Percentiles rank a stretch among this genome's conserved stretches.
These are phyloP conservation scores for Vaccinium myrtillus DNA, from an alignment of 148 eudicot genomes.

Conservation along the genomic window DNA sequence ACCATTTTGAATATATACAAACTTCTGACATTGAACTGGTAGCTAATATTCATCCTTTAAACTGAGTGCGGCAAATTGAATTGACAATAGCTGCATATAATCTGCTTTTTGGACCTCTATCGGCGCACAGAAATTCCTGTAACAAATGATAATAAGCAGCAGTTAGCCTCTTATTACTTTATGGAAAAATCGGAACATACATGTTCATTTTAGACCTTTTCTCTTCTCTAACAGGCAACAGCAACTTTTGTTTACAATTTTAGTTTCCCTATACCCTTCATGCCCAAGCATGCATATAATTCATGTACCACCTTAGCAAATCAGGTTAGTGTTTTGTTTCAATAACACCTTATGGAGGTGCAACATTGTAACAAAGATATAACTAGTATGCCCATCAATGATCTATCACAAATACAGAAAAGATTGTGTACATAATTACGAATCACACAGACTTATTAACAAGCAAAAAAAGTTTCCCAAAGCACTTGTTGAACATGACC, in stretches of 20 bases:
- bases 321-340: not conserved
- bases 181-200: not conserved
- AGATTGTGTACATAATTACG: not conserved
- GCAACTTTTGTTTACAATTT: not conserved
- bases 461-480: not conserved
- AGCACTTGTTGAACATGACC: not conserved
- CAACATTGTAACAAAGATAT: not conserved
- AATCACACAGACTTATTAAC: not conserved
- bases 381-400: not conserved
- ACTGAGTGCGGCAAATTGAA: conserved; percentile 18
- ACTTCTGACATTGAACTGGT: conserved; percentile 3
- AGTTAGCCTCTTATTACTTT: not conserved
- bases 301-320: not conserved
- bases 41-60: conserved; percentile 1
- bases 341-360: not conserved
- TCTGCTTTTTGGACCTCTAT: not conserved
- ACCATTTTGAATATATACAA: not conserved
- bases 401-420: not conserved
- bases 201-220: not conserved
- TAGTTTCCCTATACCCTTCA: not conserved
- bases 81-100: not conserved
- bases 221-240: not conserved
- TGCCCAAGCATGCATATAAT: not conserved
- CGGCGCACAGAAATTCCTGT: conserved; percentile 13
- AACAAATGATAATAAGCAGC: conserved; percentile 5